These are phyloP conservation scores for Scenedesmus sp. DNA, from an alignment of 163 green algal genomes.

Conservation along the genomic window DNA sequence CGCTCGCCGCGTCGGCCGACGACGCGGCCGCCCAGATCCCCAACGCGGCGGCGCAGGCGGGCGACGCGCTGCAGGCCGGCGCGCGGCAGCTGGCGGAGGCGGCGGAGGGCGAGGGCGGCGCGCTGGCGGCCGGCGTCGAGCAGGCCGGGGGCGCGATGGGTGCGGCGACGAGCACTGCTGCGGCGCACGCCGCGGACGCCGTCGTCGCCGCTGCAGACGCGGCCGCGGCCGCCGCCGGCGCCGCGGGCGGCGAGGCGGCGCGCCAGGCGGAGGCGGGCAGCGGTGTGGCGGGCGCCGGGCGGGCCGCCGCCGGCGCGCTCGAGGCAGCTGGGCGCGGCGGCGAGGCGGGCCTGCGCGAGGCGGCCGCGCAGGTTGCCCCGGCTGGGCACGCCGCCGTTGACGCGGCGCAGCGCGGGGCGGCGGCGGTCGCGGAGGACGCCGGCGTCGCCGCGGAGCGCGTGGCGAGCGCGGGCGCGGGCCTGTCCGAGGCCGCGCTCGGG, in stretches of 20 bases:
- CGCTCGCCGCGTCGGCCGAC: neutral
- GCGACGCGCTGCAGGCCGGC: neutral
- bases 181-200: neutral
- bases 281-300: slow-evolving; percentile 6
- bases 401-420: neutral
- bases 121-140: slow-evolving; percentile 22
- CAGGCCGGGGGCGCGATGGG: slow-evolving; percentile 23
- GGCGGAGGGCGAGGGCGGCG: neutral
- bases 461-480: neutral
- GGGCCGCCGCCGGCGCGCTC: slow-evolving; percentile 5
- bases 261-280: neutral
- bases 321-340: neutral
- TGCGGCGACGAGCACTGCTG: neutral
- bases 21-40: neutral
- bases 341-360: slow-evolving; percentile 9
- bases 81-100: neutral
- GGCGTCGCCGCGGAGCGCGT: slow-evolving; percentile 8
- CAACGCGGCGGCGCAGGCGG: slow-evolving; percentile 24
- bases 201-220: slow-evolving; percentile 6
- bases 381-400: slow-evolving; percentile 16
- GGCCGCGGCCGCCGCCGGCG: neutral
- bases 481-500: slow-evolving; percentile 7
- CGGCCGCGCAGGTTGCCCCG: neutral
- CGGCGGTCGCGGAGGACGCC: slow-evolving; percentile 3
- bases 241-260: neutral